Percentiles rank a stretch among this genome's conserved stretches.
Evolutionary conservation across 2,329 filamentous ascomycete species (phyloP).

Genomic region (Thielaviopsis populi): DNA sequence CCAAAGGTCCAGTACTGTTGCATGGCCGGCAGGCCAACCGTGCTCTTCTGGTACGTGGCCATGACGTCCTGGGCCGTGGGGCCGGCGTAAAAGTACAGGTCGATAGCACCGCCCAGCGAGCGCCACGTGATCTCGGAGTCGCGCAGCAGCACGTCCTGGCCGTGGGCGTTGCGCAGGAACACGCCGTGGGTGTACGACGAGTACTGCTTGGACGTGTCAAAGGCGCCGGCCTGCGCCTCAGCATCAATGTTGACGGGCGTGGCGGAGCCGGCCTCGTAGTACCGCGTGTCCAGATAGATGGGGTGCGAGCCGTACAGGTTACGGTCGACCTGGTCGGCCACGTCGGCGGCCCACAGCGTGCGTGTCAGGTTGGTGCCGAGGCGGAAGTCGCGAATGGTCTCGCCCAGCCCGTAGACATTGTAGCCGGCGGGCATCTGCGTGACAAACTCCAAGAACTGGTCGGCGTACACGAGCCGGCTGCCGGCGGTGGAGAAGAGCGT

Average conservation of each 20-base stretch:
- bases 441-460: constrained; percentile 64
- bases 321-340: constrained; percentile 45
- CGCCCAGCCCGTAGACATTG: constrained; percentile 61
- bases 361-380: constrained; percentile 60
- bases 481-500: constrained; percentile 52
- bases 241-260: constrained; percentile 37
- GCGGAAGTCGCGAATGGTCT: constrained; percentile 54
- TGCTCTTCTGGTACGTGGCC: constrained; percentile 51
- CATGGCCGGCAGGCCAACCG: constrained; percentile 58
- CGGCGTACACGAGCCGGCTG: constrained; percentile 52
- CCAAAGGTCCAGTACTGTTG: constrained; percentile 72
- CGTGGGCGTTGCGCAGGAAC: constrained; percentile 62
- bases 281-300: constrained; percentile 66
- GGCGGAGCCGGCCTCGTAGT: constrained; percentile 41
- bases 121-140: constrained; percentile 56
- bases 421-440: constrained; percentile 53
- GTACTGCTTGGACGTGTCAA: constrained; percentile 34
- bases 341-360: constrained; percentile 48
- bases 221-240: constrained; percentile 28
- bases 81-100: constrained; percentile 66
- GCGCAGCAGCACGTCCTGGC: constrained; percentile 54
- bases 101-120: constrained; percentile 58
- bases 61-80: constrained; percentile 54
- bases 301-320: constrained; percentile 68
- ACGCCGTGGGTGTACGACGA: constrained; percentile 59